Percentiles rank a stretch among this genome's conserved stretches.
These are phyloP conservation scores for Chaetomium sp. DNA, from an alignment of 2,329 filamentous ascomycete species.

Conservation along the genomic window DNA sequence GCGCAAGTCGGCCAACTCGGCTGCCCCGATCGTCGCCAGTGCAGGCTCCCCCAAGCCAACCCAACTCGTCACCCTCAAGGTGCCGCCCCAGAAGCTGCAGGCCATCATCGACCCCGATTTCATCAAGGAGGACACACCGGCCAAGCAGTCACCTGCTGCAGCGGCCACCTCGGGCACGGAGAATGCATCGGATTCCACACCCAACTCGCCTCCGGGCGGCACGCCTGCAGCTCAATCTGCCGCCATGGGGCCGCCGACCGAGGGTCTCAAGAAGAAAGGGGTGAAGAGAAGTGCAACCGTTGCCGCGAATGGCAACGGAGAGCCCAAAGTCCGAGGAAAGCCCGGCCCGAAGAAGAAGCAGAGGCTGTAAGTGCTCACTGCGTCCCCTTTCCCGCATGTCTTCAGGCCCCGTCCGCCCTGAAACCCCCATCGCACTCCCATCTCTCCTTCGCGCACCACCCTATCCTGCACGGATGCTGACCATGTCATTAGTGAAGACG, in stretches of 20 bases:
- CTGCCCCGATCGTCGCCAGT: slow-evolving; percentile 19
- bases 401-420: not conserved
- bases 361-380: slow-evolving; percentile 70
- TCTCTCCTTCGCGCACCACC: slow-evolving; percentile 3
- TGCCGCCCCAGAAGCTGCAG: slow-evolving; percentile 54
- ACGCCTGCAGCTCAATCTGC: slow-evolving; percentile 54
- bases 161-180: slow-evolving; percentile 53
- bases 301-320: slow-evolving; percentile 51
- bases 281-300: slow-evolving; percentile 68
- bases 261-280: slow-evolving; percentile 74
- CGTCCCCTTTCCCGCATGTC: slow-evolving; percentile 9
- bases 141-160: slow-evolving; percentile 49
- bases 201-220: slow-evolving; percentile 59
- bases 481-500: slow-evolving; percentile 57
- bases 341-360: slow-evolving; percentile 97
- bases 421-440: slow-evolving; percentile 7
- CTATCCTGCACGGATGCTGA: slow-evolving; percentile 37
- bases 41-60: slow-evolving; percentile 36
- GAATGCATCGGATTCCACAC: slow-evolving; percentile 61
- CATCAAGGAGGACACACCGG: slow-evolving; percentile 45
- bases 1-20: slow-evolving; percentile 43
- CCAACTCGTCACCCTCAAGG: slow-evolving; percentile 55
- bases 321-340: slow-evolving; percentile 78
- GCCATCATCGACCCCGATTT: slow-evolving; percentile 50
- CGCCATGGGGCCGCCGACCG: slow-evolving; percentile 61